These are phyloP conservation scores for Remersonia thermophila DNA, from an alignment of 2,329 filamentous ascomycete species.

Conservation along the genomic window DNA sequence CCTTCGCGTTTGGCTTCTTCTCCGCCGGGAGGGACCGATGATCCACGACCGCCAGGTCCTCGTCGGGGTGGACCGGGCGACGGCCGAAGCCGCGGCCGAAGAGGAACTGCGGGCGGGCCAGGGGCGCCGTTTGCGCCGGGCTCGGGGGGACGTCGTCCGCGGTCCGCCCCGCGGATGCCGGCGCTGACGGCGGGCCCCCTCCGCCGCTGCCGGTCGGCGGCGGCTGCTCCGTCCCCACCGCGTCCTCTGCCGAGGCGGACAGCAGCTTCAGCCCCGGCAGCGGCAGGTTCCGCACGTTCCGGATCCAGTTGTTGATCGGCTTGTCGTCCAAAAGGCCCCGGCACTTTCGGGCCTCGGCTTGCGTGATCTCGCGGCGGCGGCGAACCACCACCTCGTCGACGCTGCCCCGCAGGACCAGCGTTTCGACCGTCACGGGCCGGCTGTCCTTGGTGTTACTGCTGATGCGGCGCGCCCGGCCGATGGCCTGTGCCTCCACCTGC, in stretches of 20 bases:
- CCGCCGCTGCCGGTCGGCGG: too few species aligned
- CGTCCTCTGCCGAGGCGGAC: too few species aligned
- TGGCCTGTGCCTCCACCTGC: constrained; percentile 76
- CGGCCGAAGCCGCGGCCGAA: constrained; percentile 40
- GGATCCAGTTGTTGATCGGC: constrained; percentile 46
- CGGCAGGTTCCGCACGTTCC: constrained; percentile 34
- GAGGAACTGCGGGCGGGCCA: constrained; percentile 34
- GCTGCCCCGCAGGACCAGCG: constrained; percentile 64
- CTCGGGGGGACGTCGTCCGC: constrained; percentile 17
- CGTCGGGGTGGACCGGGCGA: constrained; percentile 12
- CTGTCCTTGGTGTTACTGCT: constrained; percentile 54
- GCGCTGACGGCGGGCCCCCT: too few species aligned
- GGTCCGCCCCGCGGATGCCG: too few species aligned
- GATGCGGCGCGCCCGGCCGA: constrained; percentile 80
- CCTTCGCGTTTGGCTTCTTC: too few species aligned
- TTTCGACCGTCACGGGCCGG: constrained; percentile 71
- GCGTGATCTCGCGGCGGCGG: constrained; percentile 62
- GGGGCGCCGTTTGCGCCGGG: constrained; percentile 35
- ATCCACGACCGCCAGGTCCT: too few species aligned
- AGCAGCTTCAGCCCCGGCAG: constrained; percentile 13
- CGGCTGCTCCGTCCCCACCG: too few species aligned
- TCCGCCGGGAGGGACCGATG: too few species aligned
- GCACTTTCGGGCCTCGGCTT: constrained; percentile 44
- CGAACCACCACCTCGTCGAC: constrained; percentile 77
- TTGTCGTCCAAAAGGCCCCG: constrained; percentile 46